Conservation (phyloP, 495 filamentous ascomycete genomes). For the Penicillium alfredii region DNA sequence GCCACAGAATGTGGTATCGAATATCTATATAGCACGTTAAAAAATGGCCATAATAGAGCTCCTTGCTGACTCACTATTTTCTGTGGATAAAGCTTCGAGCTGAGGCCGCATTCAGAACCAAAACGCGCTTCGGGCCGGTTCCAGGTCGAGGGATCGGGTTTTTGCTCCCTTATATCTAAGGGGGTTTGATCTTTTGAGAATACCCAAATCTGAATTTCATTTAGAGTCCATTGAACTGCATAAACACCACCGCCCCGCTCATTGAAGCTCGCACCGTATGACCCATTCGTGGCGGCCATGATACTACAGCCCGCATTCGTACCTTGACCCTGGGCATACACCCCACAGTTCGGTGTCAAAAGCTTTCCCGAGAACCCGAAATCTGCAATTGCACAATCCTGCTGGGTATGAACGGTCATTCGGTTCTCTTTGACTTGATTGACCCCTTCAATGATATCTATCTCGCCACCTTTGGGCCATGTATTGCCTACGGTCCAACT, state of each 20-base stretch:
- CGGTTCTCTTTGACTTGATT: slow-evolving; percentile 51
- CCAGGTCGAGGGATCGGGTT: slow-evolving; percentile 57
- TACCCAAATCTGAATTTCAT: slow-evolving; percentile 58
- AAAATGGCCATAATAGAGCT: background rate
- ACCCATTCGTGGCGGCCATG: slow-evolving; percentile 19
- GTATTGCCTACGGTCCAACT: slow-evolving; percentile 49
- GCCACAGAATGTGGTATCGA: slow-evolving; percentile 65
- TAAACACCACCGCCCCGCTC: slow-evolving; percentile 53
- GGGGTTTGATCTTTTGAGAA: slow-evolving; percentile 46
- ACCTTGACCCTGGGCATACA: slow-evolving; percentile 37
- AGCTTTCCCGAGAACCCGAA: slow-evolving; percentile 39
- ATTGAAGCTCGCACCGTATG: slow-evolving; percentile 57
- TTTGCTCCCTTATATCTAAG: slow-evolving; percentile 41
- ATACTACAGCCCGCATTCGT: slow-evolving; percentile 53
- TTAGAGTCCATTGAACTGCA: slow-evolving; percentile 56
- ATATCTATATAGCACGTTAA: slow-evolving; percentile 33
- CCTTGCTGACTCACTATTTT: slow-evolving; percentile 43
- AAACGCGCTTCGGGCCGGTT: slow-evolving; percentile 54
- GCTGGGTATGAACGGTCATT: slow-evolving; percentile 61
- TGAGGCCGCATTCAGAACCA: slow-evolving; percentile 53
- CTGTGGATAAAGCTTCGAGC: slow-evolving; percentile 52
- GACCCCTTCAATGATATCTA: slow-evolving; percentile 70
- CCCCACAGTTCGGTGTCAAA: slow-evolving; percentile 45
- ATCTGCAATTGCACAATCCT: slow-evolving; percentile 51
- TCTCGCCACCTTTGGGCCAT: slow-evolving; percentile 64